These are phyloP conservation scores for Mycena metata DNA, from an alignment of 768 basidiomycete genomes.

Conservation along the genomic window DNA sequence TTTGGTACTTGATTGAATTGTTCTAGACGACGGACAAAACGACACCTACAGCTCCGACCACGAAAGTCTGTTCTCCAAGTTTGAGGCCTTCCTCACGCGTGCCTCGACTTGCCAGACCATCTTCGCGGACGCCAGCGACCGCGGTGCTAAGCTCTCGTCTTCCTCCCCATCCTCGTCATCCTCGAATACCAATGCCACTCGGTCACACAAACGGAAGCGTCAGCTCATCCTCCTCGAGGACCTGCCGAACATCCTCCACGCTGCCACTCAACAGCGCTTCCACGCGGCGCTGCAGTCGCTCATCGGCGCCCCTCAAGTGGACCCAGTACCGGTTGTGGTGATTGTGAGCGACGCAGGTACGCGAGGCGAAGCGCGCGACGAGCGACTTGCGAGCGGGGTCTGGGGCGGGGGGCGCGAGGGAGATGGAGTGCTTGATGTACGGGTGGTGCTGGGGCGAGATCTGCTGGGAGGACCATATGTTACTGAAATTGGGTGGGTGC, in stretches of 20 bases:
- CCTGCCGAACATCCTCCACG: conserved; percentile 90
- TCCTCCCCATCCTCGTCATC: conserved; percentile 32
- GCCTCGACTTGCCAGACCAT: conserved; percentile 72
- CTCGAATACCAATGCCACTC: conserved; percentile 14
- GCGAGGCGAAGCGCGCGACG: too few relatives aligned
- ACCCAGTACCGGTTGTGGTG: too few relatives aligned
- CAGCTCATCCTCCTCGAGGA: conserved; percentile 89
- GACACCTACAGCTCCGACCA: too few relatives aligned
- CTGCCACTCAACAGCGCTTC: conserved; percentile 75
- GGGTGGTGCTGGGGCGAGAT: conserved; percentile 78
- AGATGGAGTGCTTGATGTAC: conserved; percentile 70
- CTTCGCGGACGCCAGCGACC: conserved; percentile 48
- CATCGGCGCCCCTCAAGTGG: conserved; percentile 53
- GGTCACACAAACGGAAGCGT: conserved; percentile 44
- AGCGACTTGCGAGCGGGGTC: too few relatives aligned
- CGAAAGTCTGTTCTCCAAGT: conserved; percentile 73
- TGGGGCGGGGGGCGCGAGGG: conserved; percentile 62
- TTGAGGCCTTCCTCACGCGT: conserved; percentile 80
- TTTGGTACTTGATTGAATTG: too few relatives aligned
- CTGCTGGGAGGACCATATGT: conserved; percentile 81
- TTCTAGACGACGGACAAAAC: too few relatives aligned
- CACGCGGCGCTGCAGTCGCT: conserved; percentile 77
- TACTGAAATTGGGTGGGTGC: conserved; percentile 80
- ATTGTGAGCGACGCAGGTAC: too few relatives aligned
- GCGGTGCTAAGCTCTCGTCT: conserved; percentile 21